These are phyloP conservation scores for Eutypella sp. DNA, from an alignment of 2,329 filamentous ascomycete genomes.

Conservation along the genomic window DNA sequence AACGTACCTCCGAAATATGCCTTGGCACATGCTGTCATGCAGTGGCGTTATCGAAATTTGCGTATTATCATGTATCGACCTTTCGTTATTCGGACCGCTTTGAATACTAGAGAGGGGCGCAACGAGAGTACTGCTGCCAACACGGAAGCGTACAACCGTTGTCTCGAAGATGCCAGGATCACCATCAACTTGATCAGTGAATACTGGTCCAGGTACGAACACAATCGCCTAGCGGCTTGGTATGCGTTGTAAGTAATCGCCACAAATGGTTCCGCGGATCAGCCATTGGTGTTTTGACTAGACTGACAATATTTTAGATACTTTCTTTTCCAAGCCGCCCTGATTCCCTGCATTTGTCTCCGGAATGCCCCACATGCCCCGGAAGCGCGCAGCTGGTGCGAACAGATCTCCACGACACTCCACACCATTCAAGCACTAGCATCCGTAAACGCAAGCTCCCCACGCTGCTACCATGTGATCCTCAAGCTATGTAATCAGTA, in stretches of 20 bases:
- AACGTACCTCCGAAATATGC: constrained; percentile 30
- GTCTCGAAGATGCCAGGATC: constrained; percentile 35
- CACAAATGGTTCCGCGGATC: too few relatives aligned
- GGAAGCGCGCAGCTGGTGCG: constrained; percentile 33
- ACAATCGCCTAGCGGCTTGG: constrained; percentile 37
- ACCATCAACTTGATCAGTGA: constrained; percentile 34
- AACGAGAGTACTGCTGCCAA: constrained; percentile 10
- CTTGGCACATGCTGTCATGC: constrained; percentile 36
- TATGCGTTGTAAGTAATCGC: constrained; percentile 31
- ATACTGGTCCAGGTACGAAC: constrained; percentile 33
- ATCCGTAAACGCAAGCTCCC: constrained; percentile 34
- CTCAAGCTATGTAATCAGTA: constrained; percentile 35
- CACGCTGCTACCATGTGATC: constrained; percentile 37
- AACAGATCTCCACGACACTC: constrained; percentile 34
- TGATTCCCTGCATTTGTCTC: constrained; percentile 44
- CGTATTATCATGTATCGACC: constrained; percentile 44
- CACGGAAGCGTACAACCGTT: constrained; percentile 28
- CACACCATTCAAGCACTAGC: constrained; percentile 32
- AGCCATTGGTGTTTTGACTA: neutral
- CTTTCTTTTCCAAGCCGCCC: constrained; percentile 44
- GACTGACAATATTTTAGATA: constrained; percentile 25
- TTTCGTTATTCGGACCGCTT: constrained; percentile 36
- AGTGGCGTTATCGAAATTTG: constrained; percentile 39
- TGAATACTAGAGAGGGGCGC: constrained; percentile 17
- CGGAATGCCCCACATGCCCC: constrained; percentile 35